phyloP scores from a whole-genome alignment of 2,329 filamentous ascomycete species.

The Fusarium irregulare region DNA sequence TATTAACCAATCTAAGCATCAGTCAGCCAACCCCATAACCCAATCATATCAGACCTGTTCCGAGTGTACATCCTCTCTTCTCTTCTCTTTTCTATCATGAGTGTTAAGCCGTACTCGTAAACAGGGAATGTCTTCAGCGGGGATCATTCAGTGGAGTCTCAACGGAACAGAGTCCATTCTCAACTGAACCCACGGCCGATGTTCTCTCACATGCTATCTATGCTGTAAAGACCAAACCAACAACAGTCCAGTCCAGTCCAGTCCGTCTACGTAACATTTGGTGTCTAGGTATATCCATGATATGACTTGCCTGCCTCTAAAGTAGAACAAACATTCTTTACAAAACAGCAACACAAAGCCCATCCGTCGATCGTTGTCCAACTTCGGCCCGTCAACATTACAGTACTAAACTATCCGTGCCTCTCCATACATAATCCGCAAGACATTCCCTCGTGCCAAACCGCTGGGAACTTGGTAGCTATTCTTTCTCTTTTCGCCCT shows the following conservation, averaged over 20 bases:
- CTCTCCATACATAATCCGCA: slow-evolving; percentile 36
- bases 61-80: background rate
- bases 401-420: slow-evolving; percentile 9
- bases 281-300: background rate
- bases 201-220: slow-evolving; percentile 8
- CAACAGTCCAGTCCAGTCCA: background rate
- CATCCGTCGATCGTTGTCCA: slow-evolving; percentile 28
- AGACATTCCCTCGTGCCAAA: slow-evolving; percentile 41
- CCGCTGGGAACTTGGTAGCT: background rate
- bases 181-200: slow-evolving; percentile 9
- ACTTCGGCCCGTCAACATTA: slow-evolving; percentile 12
- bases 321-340: background rate
- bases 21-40: background rate
- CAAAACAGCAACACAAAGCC: background rate
- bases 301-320: background rate
- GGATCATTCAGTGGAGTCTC: slow-evolving; percentile 3
- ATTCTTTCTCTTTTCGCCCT: slow-evolving; percentile 16
- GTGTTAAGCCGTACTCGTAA: slow-evolving; percentile 20
- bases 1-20: background rate
- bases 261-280: background rate
- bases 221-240: slow-evolving; percentile 10
- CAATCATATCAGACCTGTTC: background rate
- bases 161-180: background rate
- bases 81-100: background rate
- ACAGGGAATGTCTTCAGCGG: slow-evolving; percentile 17